These are phyloP conservation scores for Firmiana major DNA, from an alignment of 345 rosid genomes.

Conservation along the genomic window DNA sequence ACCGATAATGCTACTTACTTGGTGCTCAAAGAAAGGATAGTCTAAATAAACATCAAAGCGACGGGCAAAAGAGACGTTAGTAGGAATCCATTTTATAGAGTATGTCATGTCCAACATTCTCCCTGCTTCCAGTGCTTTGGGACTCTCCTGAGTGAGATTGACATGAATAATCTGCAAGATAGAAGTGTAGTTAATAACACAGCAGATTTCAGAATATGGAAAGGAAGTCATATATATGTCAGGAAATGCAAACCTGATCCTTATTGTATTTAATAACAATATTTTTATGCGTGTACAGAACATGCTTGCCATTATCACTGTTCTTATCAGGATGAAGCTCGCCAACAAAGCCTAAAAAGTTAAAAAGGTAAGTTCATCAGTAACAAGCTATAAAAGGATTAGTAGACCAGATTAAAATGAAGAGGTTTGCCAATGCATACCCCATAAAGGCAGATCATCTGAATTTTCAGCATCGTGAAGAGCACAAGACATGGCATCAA, in stretches of 20 bases:
- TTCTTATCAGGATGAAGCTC: conserved; percentile 71
- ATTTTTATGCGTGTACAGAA: conserved; percentile 75
- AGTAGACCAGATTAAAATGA: neutral
- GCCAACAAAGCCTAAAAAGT: conserved; percentile 74
- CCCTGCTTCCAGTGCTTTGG: conserved; percentile 69
- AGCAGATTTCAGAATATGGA: neutral
- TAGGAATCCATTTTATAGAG: conserved; percentile 71
- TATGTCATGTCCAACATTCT: conserved; percentile 65
- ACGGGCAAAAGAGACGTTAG: conserved; percentile 69
- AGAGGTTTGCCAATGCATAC: conserved; percentile 41
- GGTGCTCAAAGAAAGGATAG: conserved; percentile 94
- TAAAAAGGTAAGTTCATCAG: conserved; percentile 8
- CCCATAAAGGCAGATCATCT: conserved; percentile 97
- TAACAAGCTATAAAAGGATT: conserved; percentile 6
- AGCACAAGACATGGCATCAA: conserved; percentile 19
- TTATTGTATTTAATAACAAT: conserved; percentile 65
- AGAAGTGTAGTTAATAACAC: neutral
- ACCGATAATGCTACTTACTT: conserved; percentile 41
- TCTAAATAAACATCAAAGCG: conserved; percentile 96
- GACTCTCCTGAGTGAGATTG: conserved; percentile 72
- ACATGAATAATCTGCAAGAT: conserved; percentile 77
- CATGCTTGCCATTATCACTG: conserved; percentile 66
- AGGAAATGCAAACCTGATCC: conserved; percentile 64
- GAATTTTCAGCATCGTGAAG: conserved; percentile 37
- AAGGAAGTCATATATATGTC: neutral